Conservation (phyloP, 208 protist species). For the Phytomonas francai region DNA sequence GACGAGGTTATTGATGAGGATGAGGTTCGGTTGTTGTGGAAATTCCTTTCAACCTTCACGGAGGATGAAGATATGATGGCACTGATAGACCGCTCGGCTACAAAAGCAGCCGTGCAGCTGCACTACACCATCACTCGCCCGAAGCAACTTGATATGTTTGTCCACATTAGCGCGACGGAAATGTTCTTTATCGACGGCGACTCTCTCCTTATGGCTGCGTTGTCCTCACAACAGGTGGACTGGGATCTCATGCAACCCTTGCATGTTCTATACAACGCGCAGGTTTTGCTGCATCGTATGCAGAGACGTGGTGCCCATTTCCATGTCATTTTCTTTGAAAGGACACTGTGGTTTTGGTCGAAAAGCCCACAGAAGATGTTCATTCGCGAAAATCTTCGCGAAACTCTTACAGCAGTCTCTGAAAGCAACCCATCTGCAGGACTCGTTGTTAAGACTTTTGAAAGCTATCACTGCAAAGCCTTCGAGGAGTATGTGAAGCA, state of each 20-base stretch:
- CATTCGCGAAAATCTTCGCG: slow-evolving; percentile 61
- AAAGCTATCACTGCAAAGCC: slow-evolving; percentile 49
- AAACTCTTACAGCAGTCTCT: slow-evolving; percentile 30
- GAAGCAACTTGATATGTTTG: slow-evolving; percentile 86
- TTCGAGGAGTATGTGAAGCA: slow-evolving; percentile 51
- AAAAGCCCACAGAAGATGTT: slow-evolving; percentile 71
- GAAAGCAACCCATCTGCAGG: slow-evolving; percentile 22
- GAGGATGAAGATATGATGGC: slow-evolving; percentile 16
- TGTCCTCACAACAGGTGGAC: slow-evolving; percentile 69
- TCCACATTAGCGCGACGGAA: slow-evolving; percentile 79
- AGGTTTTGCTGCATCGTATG: slow-evolving; percentile 66
- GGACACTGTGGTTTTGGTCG: slow-evolving; percentile 66
- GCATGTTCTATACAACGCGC: slow-evolving; percentile 82
- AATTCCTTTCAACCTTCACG: slow-evolving; percentile 50
- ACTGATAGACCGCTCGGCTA: slow-evolving; percentile 36
- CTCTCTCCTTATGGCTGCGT: slow-evolving; percentile 77
- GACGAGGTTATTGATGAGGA: slow-evolving; percentile 42
- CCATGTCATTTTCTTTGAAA: slow-evolving; percentile 83
- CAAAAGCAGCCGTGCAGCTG: slow-evolving; percentile 41
- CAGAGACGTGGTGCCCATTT: slow-evolving; percentile 67
- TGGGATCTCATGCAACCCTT: slow-evolving; percentile 85
- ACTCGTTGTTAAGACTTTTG: slow-evolving; percentile 57
- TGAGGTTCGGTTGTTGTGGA: slow-evolving; percentile 72
- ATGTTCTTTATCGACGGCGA: slow-evolving; percentile 92
- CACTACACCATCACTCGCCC: slow-evolving; percentile 78